Base-by-base conservation (phyloP, 169 alveolate genomes). In the Babesia microti region DNA sequence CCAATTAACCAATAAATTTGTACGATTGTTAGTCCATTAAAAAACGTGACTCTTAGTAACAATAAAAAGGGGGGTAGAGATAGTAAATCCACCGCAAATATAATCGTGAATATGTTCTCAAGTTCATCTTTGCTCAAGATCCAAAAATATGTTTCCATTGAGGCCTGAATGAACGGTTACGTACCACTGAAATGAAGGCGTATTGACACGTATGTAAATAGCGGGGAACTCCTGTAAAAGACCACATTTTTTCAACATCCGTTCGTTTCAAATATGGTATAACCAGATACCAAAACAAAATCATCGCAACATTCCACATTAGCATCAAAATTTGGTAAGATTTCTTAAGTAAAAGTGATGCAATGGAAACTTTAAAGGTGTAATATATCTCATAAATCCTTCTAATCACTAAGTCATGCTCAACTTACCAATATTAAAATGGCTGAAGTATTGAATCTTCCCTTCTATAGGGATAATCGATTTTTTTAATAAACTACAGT, bases 1-100 rank as follows among this genome's bases (percentile, higher is more conserved):
- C 76, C 76, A 36, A 50, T 37, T 41, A 45, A 39, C 76, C 68
- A 65, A 17, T 65, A 65, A 6, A 54, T 35, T 7, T 65, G 54
- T 22, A 65, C 29, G 29, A 35, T 43, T 1, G 61, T 11, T 15
- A 65, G 41, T 14, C 34, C 46, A 11, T 17, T 15, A 47, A 42
- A 65, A 44, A 65, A 43, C 14, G 47, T 18, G 29, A 35, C 14
- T 36, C 46, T 65, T 12, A 43, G 6, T n/a, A 65, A 28, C 5
- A 53, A 18, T 23, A 40, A 36, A 0, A 47, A 17, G 5, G 76
- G 76, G 1, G 76, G 76, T 19, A 65, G 34, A 9, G 47, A 28
- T 11, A 55, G 29, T 0, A 59, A 6, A 40, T 55, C 55, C 1
- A 65, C 41, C 76, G 69, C 53, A 41, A 65, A 65, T 14, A 36